phyloP scores from a whole-genome alignment of 805 yeast species.

The Barnettozyma sucrosica region DNA sequence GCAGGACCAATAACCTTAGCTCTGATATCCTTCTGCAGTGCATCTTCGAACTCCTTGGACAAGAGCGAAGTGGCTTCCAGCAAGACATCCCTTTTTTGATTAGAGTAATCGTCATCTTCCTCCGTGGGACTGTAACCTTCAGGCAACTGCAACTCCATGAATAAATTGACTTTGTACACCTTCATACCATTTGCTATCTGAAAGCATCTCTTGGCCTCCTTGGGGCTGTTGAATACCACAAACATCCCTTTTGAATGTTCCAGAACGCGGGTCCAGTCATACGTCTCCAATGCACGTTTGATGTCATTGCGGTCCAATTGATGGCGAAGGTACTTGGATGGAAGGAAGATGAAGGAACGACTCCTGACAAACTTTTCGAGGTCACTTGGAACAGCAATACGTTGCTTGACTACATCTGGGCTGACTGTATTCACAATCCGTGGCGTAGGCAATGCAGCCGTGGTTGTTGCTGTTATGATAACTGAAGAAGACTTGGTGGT shows the following conservation, averaged over 20 bases:
- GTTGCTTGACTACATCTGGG: neutral
- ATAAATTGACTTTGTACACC: conserved; percentile 41
- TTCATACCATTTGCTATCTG: conserved; percentile 53
- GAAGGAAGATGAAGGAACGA: conserved; percentile 53
- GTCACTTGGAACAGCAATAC: conserved; percentile 40
- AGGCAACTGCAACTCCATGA: conserved; percentile 44
- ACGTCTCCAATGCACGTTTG: conserved; percentile 49
- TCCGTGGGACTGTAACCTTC: conserved; percentile 16
- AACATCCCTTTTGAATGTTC: conserved; percentile 63
- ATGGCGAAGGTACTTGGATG: conserved; percentile 37
- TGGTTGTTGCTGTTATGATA: neutral
- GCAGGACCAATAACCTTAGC: conserved; percentile 68
- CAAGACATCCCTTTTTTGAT: conserved; percentile 33
- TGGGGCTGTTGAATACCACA: conserved; percentile 56
- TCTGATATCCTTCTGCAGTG: conserved; percentile 64
- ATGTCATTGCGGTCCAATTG: conserved; percentile 48
- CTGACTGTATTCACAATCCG: conserved; percentile 10
- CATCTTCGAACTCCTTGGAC: conserved; percentile 56
- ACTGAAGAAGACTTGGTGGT: neutral
- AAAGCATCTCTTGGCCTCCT: conserved; percentile 57
- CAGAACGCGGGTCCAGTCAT: conserved; percentile 61
- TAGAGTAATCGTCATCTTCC: conserved; percentile 10
- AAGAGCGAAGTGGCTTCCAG: conserved; percentile 56
- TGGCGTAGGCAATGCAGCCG: conserved; percentile 10
- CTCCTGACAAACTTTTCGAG: conserved; percentile 44